Evolutionary conservation across 306 rosid species (phyloP).

Genomic region (Rosa lucieae): DNA sequence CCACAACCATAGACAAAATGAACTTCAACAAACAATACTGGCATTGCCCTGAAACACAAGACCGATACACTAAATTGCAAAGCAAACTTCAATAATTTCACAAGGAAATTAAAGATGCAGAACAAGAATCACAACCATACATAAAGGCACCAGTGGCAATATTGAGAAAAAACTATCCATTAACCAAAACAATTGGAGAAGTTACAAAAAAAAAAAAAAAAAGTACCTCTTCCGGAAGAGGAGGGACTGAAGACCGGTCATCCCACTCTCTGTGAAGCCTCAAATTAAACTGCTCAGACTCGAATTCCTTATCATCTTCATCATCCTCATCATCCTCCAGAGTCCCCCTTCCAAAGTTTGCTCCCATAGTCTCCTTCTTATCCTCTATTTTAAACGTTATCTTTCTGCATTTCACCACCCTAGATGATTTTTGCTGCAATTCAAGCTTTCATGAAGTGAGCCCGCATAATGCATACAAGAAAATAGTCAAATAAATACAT

Average conservation of each 20-base stretch:
- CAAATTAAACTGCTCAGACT: conserved; percentile 18
- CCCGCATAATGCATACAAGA: background rate
- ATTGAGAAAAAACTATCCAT: no score
- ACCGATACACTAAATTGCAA: background rate
- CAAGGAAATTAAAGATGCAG: background rate
- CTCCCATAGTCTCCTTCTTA: conserved; percentile 12
- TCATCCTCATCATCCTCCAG: conserved; percentile 34
- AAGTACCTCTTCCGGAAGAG: conserved; percentile 9
- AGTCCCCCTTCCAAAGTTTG: conserved; percentile 27
- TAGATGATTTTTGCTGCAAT: conserved; percentile 33
- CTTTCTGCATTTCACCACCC: conserved; percentile 18
- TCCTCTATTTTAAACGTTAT: conserved; percentile 28
- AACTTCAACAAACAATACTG: background rate
- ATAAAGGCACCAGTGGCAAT: background rate
- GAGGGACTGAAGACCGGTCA: conserved; percentile 32
- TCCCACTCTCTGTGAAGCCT: conserved; percentile 34
- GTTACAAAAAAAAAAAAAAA: background rate
- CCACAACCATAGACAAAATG: background rate
- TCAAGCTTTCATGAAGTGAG: conserved; percentile 21
- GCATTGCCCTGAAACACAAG: background rate
- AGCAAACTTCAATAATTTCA: background rate
- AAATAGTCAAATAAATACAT: background rate
- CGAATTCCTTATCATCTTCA: background rate
- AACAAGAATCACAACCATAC: background rate
- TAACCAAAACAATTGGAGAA: background rate